phyloP scores from a whole-genome alignment of 768 basidiomycete genomes.

The Pholiota conissans region DNA sequence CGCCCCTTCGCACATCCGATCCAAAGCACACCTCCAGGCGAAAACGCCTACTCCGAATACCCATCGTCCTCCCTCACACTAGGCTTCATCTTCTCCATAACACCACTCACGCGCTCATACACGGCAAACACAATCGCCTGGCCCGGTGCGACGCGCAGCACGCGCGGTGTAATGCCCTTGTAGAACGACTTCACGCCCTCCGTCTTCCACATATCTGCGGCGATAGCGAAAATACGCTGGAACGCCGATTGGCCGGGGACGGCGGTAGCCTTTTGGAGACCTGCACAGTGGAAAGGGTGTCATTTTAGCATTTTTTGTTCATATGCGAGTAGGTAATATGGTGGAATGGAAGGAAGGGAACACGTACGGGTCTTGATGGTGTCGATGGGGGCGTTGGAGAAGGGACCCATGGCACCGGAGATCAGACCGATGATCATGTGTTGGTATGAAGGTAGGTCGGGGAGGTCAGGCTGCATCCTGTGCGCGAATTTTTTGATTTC shows the following conservation, averaged over 20 bases:
- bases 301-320: conserved; percentile 2
- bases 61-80: conserved; percentile 55
- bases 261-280: conserved; percentile 83
- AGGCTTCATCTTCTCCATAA: conserved; percentile 70
- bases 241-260: conserved; percentile 74
- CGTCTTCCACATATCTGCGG: conserved; percentile 88
- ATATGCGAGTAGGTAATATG: neutral
- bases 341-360: neutral
- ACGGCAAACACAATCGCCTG: conserved; percentile 98
- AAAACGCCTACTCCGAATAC: conserved; percentile 53
- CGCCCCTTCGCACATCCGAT: neutral
- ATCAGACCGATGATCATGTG: conserved; percentile 94
- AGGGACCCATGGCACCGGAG: conserved; percentile 97
- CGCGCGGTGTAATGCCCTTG: conserved; percentile 97
- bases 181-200: conserved; percentile 93
- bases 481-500: conserved; percentile 89
- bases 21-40: neutral
- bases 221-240: conserved; percentile 77
- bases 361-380: conserved; percentile 90
- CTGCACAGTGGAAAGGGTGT: conserved; percentile 31
- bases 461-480: conserved; percentile 72
- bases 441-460: conserved; percentile 89
- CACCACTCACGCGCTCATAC: conserved; percentile 81
- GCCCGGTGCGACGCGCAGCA: conserved; percentile 94
- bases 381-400: conserved; percentile 95